A percentile compares a stretch with the other conserved stretches of the same genome.
These are phyloP conservation scores for Penicillium nucicola DNA, from an alignment of 495 filamentous ascomycete species.

Conservation along the genomic window DNA sequence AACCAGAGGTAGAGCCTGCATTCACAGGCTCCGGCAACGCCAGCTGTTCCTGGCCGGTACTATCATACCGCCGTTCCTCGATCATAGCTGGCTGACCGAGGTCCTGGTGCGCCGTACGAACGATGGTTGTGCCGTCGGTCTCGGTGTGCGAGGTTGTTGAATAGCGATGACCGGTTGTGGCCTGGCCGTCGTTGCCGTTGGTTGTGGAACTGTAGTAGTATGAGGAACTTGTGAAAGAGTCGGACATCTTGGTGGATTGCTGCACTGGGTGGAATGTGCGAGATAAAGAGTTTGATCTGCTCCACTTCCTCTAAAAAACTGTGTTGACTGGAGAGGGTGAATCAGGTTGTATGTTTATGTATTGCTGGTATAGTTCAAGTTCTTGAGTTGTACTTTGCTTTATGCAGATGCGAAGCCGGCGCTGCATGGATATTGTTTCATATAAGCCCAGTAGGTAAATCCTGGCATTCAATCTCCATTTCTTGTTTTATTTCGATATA, in stretches of 20 bases:
- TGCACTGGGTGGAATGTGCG: slow-evolving; percentile 6
- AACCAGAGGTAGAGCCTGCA: too few species aligned
- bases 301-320: background rate
- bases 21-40: slow-evolving; percentile 2
- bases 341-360: background rate
- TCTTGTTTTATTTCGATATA: background rate
- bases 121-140: slow-evolving; percentile 33
- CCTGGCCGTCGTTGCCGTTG: slow-evolving; percentile 20
- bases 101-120: slow-evolving; percentile 37
- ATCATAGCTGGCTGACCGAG: slow-evolving; percentile 32
- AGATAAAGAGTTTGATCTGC: slow-evolving; percentile 2
- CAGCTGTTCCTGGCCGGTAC: slow-evolving; percentile 31
- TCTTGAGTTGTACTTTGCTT: too few species aligned
- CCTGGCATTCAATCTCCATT: background rate
- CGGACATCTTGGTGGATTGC: slow-evolving; percentile 15
- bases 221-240: slow-evolving; percentile 25
- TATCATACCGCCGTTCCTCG: slow-evolving; percentile 37
- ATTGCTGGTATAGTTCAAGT: background rate
- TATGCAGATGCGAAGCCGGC: too few species aligned
- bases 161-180: slow-evolving; percentile 34
- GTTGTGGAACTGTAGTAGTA: slow-evolving; percentile 35
- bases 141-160: slow-evolving; percentile 33
- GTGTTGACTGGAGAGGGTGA: background rate
- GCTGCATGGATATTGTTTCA: background rate
- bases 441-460: background rate